Conservation (phyloP, 495 filamentous ascomycete species). For the Chlorociboria aeruginascens region DNA sequence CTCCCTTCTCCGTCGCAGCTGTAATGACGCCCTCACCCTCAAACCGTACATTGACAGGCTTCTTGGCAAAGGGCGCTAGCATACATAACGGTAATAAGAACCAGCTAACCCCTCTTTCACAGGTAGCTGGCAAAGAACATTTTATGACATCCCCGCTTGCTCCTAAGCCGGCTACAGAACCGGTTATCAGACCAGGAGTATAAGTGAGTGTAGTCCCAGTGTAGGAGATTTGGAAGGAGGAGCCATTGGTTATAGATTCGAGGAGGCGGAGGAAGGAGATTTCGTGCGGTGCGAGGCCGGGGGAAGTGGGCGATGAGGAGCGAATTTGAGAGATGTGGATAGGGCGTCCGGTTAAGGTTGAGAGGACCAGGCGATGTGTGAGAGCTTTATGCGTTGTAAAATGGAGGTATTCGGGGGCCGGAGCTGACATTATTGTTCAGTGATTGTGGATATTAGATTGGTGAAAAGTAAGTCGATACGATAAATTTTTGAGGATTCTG, state of each 20-base stretch:
- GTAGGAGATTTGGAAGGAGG: conserved; percentile 84
- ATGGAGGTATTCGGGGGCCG: conserved; percentile 35
- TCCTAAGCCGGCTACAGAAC: conserved; percentile 53
- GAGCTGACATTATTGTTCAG: conserved; percentile 11
- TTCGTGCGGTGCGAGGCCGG: conserved; percentile 84
- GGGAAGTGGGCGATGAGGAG: conserved; percentile 64
- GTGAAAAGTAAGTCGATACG: background rate
- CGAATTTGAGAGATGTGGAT: conserved; percentile 91
- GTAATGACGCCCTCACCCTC: conserved; percentile 92
- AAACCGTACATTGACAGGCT: conserved; percentile 76
- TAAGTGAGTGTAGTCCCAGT: conserved; percentile 88
- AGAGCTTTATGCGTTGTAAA: conserved; percentile 80
- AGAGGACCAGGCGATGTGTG: conserved; percentile 71
- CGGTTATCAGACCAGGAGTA: conserved; percentile 83
- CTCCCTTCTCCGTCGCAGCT: conserved; percentile 61
- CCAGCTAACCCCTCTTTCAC: conserved; percentile 76
- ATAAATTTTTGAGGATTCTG: background rate
- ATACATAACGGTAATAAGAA: conserved; percentile 83
- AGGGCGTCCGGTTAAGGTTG: conserved; percentile 81
- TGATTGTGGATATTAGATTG: background rate
- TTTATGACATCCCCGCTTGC: conserved; percentile 51
- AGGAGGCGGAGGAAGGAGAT: conserved; percentile 92
- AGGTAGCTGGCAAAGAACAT: conserved; percentile 64
- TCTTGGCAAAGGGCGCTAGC: conserved; percentile 86
- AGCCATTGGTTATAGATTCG: conserved; percentile 91